Percentiles rank a stretch among this genome's conserved stretches.
These are phyloP conservation scores for Phytophthora ohioensis DNA, from an alignment of 352 stramenopile genomes.

Conservation along the genomic window DNA sequence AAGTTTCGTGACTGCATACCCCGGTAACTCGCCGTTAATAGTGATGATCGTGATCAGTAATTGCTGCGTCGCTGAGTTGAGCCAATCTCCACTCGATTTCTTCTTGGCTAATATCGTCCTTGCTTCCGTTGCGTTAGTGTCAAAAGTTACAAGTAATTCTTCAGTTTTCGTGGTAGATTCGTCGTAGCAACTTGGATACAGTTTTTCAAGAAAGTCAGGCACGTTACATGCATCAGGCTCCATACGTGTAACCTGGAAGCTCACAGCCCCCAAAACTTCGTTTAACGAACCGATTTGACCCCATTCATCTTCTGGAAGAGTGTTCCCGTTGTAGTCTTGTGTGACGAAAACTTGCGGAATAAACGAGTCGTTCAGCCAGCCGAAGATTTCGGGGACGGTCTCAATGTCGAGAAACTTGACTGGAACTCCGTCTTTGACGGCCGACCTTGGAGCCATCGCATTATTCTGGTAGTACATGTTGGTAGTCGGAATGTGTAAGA, in stretches of 20 bases:
- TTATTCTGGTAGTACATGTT: slow-evolving; percentile 45
- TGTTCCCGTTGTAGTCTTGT: slow-evolving; percentile 49
- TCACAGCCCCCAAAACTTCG: slow-evolving; percentile 48
- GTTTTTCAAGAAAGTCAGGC: slow-evolving; percentile 3
- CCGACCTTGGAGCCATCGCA: slow-evolving; percentile 39
- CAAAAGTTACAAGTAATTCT: slow-evolving; percentile 14
- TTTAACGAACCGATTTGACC: slow-evolving; percentile 44
- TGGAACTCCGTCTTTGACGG: slow-evolving; percentile 7
- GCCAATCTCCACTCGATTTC: slow-evolving; percentile 10
- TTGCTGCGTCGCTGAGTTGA: slow-evolving; percentile 6
- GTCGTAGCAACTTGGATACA: slow-evolving; percentile 19
- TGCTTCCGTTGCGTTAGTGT: slow-evolving; percentile 13
- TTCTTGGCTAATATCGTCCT: slow-evolving; percentile 6
- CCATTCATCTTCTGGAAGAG: slow-evolving; percentile 37
- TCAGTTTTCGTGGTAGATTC: not conserved
- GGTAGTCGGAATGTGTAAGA: slow-evolving; percentile 49
- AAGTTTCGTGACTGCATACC: slow-evolving; percentile 17
- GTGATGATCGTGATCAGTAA: slow-evolving; percentile 18
- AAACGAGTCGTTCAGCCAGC: slow-evolving; percentile 55
- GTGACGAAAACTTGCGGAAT: slow-evolving; percentile 56
- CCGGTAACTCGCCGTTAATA: slow-evolving; percentile 12
- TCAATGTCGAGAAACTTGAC: slow-evolving; percentile 52
- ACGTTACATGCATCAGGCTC: slow-evolving; percentile 12
- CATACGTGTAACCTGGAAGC: slow-evolving; percentile 35
- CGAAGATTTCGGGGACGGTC: slow-evolving; percentile 42